phyloP scores from a whole-genome alignment of 208 protist species.

The Acanthamoeba quina region DNA sequence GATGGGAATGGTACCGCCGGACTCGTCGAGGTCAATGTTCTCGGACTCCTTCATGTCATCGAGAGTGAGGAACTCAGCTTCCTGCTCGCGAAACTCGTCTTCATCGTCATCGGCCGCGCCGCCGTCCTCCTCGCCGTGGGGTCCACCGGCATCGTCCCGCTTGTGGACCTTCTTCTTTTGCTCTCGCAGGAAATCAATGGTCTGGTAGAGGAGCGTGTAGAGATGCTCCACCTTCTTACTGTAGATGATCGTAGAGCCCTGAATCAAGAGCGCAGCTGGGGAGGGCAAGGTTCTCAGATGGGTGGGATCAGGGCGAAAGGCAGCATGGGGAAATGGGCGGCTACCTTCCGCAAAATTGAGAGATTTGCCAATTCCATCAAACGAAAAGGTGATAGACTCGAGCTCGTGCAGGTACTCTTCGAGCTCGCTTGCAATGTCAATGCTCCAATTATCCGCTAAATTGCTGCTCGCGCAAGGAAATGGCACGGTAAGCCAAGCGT shows the following conservation, averaged over 20 bases:
- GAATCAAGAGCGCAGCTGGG: slow-evolving; percentile 88
- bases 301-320: slow-evolving; percentile 7
- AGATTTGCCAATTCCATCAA: slow-evolving; percentile 79
- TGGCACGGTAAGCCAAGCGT: neutral
- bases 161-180: slow-evolving; percentile 74
- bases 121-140: slow-evolving; percentile 50
- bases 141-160: slow-evolving; percentile 9
- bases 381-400: slow-evolving; percentile 81
- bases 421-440: slow-evolving; percentile 89
- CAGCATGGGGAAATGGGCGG: neutral
- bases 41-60: slow-evolving; percentile 80
- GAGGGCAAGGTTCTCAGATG: neutral
- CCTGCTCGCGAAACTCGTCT: slow-evolving; percentile 67
- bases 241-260: slow-evolving; percentile 87
- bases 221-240: slow-evolving; percentile 90
- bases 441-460: slow-evolving; percentile 91
- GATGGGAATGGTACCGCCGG: neutral
- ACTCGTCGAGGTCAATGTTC: slow-evolving; percentile 77
- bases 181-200: slow-evolving; percentile 83
- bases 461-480: slow-evolving; percentile 76
- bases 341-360: slow-evolving; percentile 89
- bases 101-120: slow-evolving; percentile 68
- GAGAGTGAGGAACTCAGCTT: slow-evolving; percentile 83
- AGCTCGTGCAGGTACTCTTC: slow-evolving; percentile 88
- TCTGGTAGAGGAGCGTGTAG: slow-evolving; percentile 86